phyloP scores from a whole-genome alignment of 371 early-diverging fungal species.

The Syncephalastrum sp. region DNA sequence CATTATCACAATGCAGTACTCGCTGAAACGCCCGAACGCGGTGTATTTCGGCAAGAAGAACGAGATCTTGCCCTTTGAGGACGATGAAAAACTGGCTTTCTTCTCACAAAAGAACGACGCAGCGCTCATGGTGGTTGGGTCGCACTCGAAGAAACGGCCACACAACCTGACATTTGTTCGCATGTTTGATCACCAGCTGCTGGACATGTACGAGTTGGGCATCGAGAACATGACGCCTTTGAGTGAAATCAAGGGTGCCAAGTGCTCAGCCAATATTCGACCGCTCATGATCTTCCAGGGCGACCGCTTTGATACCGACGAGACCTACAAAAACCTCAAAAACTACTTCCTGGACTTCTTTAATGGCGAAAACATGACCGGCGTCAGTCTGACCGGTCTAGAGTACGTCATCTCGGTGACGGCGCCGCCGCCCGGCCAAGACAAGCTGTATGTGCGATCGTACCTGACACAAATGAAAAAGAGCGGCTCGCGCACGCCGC shows the following conservation, averaged over 20 bases:
- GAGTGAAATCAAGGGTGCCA: conserved; percentile 74
- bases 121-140: conserved; percentile 84
- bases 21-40: conserved; percentile 89
- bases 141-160: conserved; percentile 95
- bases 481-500: conserved; percentile 80
- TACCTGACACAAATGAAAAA: conserved; percentile 86
- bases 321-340: conserved; percentile 71
- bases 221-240: conserved; percentile 66
- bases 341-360: conserved; percentile 90
- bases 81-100: conserved; percentile 88
- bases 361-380: conserved; percentile 74
- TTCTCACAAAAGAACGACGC: conserved; percentile 94
- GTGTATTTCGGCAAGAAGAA: conserved; percentile 91
- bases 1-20: conserved; percentile 54
- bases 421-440: conserved; percentile 58
- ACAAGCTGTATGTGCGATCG: conserved; percentile 72
- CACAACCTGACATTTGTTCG: conserved; percentile 89
- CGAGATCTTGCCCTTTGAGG: conserved; percentile 95
- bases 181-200: conserved; percentile 87
- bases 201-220: conserved; percentile 96
- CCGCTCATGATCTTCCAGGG: conserved; percentile 92
- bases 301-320: conserved; percentile 76
- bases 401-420: conserved; percentile 89
- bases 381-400: conserved; percentile 83
- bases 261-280: conserved; percentile 84